A percentile compares a stretch with the other conserved stretches of the same genome.
Evolutionary conservation across 345 rosid genomes (phyloP).

Genomic region (Euphorbia peplus): DNA sequence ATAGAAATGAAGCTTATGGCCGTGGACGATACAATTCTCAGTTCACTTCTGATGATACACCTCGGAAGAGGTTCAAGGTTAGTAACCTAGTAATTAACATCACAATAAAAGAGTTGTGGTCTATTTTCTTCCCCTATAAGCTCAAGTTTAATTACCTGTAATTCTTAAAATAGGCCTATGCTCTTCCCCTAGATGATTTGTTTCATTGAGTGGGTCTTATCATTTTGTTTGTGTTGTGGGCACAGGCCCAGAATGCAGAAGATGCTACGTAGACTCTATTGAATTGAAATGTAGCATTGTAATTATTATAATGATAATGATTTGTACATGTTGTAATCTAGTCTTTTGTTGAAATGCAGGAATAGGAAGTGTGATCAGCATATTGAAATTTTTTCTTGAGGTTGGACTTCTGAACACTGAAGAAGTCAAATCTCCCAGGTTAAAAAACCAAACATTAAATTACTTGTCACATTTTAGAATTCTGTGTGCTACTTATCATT

Average conservation of each 20-base stretch:
- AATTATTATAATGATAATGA: background rate
- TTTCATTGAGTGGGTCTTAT: background rate
- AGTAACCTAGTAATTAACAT: slow-evolving; percentile 12
- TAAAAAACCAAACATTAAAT: background rate
- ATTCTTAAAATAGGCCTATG: background rate
- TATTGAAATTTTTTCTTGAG: background rate
- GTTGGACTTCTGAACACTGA: background rate
- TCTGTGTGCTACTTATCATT: background rate
- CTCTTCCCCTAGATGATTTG: background rate
- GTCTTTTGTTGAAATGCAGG: slow-evolving; percentile 16
- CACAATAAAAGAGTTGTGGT: background rate
- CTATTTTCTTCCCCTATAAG: no score
- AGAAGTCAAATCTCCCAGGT: slow-evolving; percentile 8
- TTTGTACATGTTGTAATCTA: background rate
- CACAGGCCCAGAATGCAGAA: background rate
- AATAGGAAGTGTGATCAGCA: slow-evolving; percentile 11
- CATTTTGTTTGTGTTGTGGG: background rate
- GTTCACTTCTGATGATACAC: slow-evolving; percentile 42
- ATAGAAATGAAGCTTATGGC: slow-evolving; percentile 44
- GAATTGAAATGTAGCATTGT: background rate
- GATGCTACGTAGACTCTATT: background rate
- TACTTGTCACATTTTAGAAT: background rate
- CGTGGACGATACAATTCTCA: slow-evolving; percentile 30
- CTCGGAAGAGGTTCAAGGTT: slow-evolving; percentile 87
- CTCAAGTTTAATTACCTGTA: background rate